Evolutionary conservation across 2,329 filamentous ascomycete species (phyloP).

Genomic region (Neonectria magnoliae): DNA sequence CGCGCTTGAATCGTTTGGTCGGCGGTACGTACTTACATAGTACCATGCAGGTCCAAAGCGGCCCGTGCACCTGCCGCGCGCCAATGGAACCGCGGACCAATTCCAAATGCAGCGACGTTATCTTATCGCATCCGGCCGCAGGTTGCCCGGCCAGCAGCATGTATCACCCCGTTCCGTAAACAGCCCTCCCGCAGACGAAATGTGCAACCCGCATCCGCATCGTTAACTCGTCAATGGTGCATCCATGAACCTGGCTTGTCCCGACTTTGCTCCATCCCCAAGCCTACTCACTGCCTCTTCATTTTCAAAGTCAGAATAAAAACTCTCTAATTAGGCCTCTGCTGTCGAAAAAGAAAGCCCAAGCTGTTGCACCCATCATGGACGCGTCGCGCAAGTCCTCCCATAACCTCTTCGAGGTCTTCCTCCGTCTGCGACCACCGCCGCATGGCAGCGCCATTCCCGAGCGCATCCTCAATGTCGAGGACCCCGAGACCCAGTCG

Average conservation of each 20-base stretch:
- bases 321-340: not conserved
- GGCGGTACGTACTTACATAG: constrained; percentile 9
- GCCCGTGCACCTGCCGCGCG: constrained; percentile 7
- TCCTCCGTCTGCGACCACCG: constrained; percentile 82
- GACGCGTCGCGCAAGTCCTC: constrained; percentile 50
- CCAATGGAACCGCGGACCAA: not conserved
- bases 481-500: constrained; percentile 59
- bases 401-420: constrained; percentile 85
- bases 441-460: constrained; percentile 56
- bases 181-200: constrained; percentile 24
- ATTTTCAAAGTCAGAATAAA: not conserved
- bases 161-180: constrained; percentile 20
- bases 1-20: constrained; percentile 5
- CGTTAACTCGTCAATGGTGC: constrained; percentile 25
- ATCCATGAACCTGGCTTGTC: constrained; percentile 37
- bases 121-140: constrained; percentile 15
- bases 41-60: not conserved
- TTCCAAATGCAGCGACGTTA: too few relatives aligned
- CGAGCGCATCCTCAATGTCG: constrained; percentile 84
- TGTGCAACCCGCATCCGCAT: constrained; percentile 20
- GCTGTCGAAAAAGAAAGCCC: not conserved
- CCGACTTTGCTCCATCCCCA: constrained; percentile 23
- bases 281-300: constrained; percentile 14
- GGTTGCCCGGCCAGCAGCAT: constrained; percentile 39
- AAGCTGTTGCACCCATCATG: constrained; percentile 44